Conservation (phyloP, 2,329 filamentous ascomycete species). For the Microsporum ferrugineum region DNA sequence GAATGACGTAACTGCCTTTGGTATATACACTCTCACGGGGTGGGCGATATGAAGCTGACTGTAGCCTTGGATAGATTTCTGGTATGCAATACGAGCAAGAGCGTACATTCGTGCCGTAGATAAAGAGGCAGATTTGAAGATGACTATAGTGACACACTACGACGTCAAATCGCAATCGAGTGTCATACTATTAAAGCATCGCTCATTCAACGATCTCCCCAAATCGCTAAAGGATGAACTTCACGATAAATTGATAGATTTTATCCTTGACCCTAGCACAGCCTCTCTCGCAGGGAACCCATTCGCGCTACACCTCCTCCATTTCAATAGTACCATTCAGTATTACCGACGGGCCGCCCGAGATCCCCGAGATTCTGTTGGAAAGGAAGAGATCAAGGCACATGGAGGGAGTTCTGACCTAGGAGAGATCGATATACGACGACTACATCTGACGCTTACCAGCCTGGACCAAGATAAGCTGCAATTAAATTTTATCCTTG, state of each 20-base stretch:
- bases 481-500: slow-evolving; percentile 11
- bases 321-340: slow-evolving; percentile 11
- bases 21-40: background rate
- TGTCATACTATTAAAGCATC: slow-evolving; percentile 9
- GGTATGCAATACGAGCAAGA: slow-evolving; percentile 10
- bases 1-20: slow-evolving; percentile 5
- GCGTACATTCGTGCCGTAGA: slow-evolving; percentile 9
- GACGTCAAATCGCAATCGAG: slow-evolving; percentile 9
- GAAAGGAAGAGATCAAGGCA: slow-evolving; percentile 10
- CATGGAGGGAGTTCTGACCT: slow-evolving; percentile 7
- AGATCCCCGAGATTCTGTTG: slow-evolving; percentile 9
- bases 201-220: slow-evolving; percentile 10
- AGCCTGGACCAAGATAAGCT: slow-evolving; percentile 11
- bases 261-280: slow-evolving; percentile 9
- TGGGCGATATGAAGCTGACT: background rate
- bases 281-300: slow-evolving; percentile 4
- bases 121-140: slow-evolving; percentile 11
- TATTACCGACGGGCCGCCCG: slow-evolving; percentile 10
- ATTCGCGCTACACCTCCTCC: slow-evolving; percentile 8
- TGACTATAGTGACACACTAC: slow-evolving; percentile 12
- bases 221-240: slow-evolving; percentile 6
- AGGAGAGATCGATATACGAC: slow-evolving; percentile 7
- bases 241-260: slow-evolving; percentile 7
- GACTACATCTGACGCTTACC: slow-evolving; percentile 9
- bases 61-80: slow-evolving; percentile 5